A percentile compares a stretch with the other conserved stretches of the same genome.
phyloP scores from a whole-genome alignment of 108 stramenopile genomes.

The Skeletonema grethae region DNA sequence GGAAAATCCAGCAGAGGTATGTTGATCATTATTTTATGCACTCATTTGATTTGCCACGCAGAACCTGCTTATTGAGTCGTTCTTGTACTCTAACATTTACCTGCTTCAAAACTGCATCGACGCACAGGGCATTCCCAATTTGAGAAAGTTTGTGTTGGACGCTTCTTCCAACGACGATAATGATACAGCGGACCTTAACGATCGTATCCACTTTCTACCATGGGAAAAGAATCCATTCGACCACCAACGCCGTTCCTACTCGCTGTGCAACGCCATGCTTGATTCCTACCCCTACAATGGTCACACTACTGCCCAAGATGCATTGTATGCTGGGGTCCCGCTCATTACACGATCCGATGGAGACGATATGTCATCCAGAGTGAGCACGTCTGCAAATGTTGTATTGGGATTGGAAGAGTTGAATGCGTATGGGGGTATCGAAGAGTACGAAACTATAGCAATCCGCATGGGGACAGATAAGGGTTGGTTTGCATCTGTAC shows the following conservation, averaged over 20 bases:
- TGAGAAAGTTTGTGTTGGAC: slow-evolving; percentile 71
- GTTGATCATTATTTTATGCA: neutral
- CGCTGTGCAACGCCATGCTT: slow-evolving; percentile 85
- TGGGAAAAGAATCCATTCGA: slow-evolving; percentile 88
- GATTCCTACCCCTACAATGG: slow-evolving; percentile 89
- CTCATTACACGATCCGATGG: slow-evolving; percentile 86
- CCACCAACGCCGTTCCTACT: slow-evolving; percentile 75
- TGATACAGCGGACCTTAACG: slow-evolving; percentile 43
- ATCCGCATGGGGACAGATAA: slow-evolving; percentile 64
- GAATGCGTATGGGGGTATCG: slow-evolving; percentile 71
- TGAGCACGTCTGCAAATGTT: slow-evolving; percentile 78
- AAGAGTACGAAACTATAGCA: slow-evolving; percentile 73
- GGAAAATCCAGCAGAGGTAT: slow-evolving; percentile 68
- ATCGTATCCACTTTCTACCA: slow-evolving; percentile 73
- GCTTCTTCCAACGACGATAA: slow-evolving; percentile 12
- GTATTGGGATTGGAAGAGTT: slow-evolving; percentile 77
- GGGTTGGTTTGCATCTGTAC: slow-evolving; percentile 49
- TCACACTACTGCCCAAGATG: slow-evolving; percentile 85
- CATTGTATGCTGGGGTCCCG: slow-evolving; percentile 82
- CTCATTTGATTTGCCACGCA: neutral
- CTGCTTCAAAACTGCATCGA: neutral
- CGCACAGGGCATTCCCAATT: slow-evolving; percentile 45
- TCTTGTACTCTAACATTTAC: neutral
- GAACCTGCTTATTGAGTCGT: neutral
- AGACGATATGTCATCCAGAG: slow-evolving; percentile 81